phyloP scores from a whole-genome alignment of 169 alveolate species.

The Cyclospora cayetanensis region DNA sequence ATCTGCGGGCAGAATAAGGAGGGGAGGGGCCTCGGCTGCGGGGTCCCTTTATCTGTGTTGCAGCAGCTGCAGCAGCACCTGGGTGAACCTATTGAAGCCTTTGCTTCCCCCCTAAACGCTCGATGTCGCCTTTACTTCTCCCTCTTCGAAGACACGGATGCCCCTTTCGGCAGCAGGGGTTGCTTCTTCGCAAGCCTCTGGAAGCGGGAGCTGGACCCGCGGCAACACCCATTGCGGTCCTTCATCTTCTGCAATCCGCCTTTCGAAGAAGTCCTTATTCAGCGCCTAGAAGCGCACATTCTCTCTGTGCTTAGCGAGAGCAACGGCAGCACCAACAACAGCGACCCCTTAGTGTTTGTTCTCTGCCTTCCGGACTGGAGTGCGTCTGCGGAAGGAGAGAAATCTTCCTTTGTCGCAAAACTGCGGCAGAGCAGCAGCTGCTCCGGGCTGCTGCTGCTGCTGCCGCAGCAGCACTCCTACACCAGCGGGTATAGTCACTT shows the following conservation, averaged over 20 bases:
- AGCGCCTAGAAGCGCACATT: neutral
- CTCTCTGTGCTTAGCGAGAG: neutral
- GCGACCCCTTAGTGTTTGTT: neutral
- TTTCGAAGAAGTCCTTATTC: neutral
- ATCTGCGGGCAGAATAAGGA: neutral
- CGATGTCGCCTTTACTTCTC: neutral
- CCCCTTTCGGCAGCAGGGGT: neutral
- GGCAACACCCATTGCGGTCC: neutral
- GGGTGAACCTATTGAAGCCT: neutral
- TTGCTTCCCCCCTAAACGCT: neutral
- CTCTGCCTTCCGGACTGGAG: neutral
- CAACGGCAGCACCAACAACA: neutral
- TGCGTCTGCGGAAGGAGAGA: neutral
- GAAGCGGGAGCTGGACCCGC: neutral
- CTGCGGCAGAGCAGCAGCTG: neutral
- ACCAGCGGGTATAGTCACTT: neutral
- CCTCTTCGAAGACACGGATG: neutral
- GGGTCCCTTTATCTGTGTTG: neutral
- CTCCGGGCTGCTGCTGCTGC: neutral
- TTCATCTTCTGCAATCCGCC: neutral
- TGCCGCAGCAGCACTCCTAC: neutral
- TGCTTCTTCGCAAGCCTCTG: neutral
- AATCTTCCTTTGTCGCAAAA: neutral
- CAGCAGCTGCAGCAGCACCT: neutral
- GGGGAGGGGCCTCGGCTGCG: neutral